phyloP scores from a whole-genome alignment of 2,329 filamentous ascomycete species.

The Bipolaris gigantea region DNA sequence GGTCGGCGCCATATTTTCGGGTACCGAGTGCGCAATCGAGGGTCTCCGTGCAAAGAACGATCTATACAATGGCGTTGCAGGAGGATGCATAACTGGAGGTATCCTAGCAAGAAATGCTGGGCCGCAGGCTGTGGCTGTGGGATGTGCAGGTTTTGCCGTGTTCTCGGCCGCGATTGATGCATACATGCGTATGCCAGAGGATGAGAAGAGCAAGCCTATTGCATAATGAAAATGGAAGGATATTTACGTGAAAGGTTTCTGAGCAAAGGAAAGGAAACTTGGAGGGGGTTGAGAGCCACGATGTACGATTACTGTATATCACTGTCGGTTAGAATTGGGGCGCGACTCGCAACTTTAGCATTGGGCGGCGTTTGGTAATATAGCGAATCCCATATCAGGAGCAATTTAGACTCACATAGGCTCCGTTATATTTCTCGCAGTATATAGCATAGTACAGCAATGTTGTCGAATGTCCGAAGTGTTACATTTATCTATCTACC shows the following conservation, averaged over 20 bases:
- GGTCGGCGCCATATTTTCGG: conserved; percentile 86
- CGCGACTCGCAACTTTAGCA: conserved; percentile 19
- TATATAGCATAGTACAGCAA: too few species aligned
- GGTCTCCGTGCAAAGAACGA: conserved; percentile 92
- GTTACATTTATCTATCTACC: neutral
- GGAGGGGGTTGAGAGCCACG: neutral
- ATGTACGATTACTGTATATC: conserved; percentile 24
- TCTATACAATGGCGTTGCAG: conserved; percentile 79
- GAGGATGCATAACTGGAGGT: conserved; percentile 89
- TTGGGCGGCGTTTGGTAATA: conserved; percentile 25
- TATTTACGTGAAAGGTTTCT: neutral
- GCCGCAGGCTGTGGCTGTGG: conserved; percentile 82
- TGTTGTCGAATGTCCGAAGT: too few species aligned
- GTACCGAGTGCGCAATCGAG: conserved; percentile 95
- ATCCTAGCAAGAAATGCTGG: conserved; percentile 84
- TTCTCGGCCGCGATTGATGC: conserved; percentile 91
- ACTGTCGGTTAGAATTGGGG: conserved; percentile 3
- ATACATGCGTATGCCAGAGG: conserved; percentile 65
- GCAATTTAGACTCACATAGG: neutral
- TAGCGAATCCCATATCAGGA: neutral
- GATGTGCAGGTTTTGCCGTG: conserved; percentile 90
- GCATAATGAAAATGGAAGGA: conserved; percentile 23
- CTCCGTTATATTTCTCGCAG: neutral
- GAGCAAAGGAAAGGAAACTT: too few species aligned
- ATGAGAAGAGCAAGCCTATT: conserved; percentile 46